Evolutionary conservation across 306 rosid species (phyloP).

Genomic region (Heteromeles arbutifolia): DNA sequence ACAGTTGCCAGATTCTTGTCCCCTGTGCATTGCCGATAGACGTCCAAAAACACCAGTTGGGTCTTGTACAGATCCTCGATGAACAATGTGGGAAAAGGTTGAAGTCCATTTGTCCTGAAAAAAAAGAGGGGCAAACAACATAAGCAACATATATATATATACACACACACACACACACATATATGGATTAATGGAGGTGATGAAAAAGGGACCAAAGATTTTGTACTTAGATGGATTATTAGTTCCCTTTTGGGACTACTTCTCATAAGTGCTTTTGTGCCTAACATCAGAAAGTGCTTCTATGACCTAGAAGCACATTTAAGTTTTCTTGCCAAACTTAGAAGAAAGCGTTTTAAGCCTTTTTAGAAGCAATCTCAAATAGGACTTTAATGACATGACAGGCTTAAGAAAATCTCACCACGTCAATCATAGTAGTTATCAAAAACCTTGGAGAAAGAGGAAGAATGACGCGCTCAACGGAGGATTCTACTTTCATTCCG

Average conservation of each 20-base stretch:
- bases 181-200: background rate
- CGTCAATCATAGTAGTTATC: background rate
- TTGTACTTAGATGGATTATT: background rate
- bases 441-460: background rate
- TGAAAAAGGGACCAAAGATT: background rate
- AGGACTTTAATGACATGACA: background rate
- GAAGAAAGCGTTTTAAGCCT: no score
- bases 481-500: conserved; percentile 12
- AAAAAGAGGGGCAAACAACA: background rate
- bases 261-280: no score
- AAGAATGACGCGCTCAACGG: background rate
- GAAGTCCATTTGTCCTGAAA: conserved; percentile 18
- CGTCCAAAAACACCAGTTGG: background rate
- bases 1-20: background rate
- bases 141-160: background rate
- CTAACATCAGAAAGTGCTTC: no score
- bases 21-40: background rate
- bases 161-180: no score
- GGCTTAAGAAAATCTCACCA: conserved; percentile 9
- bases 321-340: no score
- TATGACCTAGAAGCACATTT: no score
- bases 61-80: background rate
- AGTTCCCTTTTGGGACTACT: no score
- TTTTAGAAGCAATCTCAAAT: background rate
- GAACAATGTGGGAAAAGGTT: conserved; percentile 7